Base-by-base conservation (phyloP, 1,284 basidiomycete species). In the Irpex sp. region DNA sequence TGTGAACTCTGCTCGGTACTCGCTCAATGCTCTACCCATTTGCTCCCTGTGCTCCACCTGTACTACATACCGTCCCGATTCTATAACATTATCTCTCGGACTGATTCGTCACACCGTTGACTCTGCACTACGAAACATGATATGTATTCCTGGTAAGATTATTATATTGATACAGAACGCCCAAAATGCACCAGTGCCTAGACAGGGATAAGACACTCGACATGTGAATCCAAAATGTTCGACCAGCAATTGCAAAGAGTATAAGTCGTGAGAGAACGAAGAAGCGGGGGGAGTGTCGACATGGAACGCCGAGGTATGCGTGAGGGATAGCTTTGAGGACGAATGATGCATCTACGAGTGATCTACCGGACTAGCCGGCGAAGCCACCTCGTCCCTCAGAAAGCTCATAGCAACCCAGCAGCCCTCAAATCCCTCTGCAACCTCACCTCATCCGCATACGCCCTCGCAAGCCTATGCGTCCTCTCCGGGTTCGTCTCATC, bases 381-480 rank as follows among this genome's bases (percentile, higher is more conserved):
- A 31, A 31, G 31, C 31, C 31, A 31, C 3, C 31, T 31, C 31
- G 5, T 26, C 26, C 26, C 26, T 26, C 26, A 26, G 31, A 31
- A 31, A 31, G 5, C 21, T 77, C 69, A 90, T 36, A 90, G 66
- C 61, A 90, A 76, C 43, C 89, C 89, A n/a, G 88, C 88, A 46
- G 79, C 81, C 61, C 87, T 80, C 67, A 91, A 75, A 69, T 87
- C 85, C 5, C 78, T 76, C 64, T 85, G 83, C 67, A 91, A 72
- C 63, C 83, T 79, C 63, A 80, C 79, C 66, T 89, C 87, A 62
- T 79, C 79, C 64, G 75, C 79, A 19, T 85, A 69, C n/a, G 81
- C 83, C 59, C 81, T 77, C 57, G 78, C 78, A 35, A 83, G 69
- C 55, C 77, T 72, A 39, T 77, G 76, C 60, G 76, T 78, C 19